Evolutionary conservation across 306 rosid species (phyloP).

Genomic region (Pyrus bretschneideri): DNA sequence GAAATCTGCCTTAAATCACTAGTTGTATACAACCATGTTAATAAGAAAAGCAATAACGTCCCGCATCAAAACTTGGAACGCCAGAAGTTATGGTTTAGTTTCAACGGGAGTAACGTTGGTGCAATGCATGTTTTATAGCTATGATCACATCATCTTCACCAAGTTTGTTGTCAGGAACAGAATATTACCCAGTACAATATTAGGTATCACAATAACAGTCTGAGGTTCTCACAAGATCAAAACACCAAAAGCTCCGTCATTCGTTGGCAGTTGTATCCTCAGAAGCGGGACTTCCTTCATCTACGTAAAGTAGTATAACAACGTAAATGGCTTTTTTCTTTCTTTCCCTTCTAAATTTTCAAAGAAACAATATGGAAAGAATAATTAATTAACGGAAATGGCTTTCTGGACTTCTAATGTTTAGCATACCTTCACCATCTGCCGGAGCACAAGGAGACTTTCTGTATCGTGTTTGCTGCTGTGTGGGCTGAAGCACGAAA

Average conservation of each 20-base stretch:
- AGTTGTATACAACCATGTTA: background rate
- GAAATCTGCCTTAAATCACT: background rate
- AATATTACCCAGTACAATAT: conserved; percentile 14
- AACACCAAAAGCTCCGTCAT: conserved; percentile 36
- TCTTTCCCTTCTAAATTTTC: background rate
- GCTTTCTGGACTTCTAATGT: background rate
- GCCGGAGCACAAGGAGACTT: conserved; percentile 89
- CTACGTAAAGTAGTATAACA: conserved; percentile 23
- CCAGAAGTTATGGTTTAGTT: background rate
- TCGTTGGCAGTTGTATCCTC: conserved; percentile 54
- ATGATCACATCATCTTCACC: conserved; percentile 9
- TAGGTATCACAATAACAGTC: conserved; percentile 34
- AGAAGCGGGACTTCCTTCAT: conserved; percentile 57
- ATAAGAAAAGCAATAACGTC: conserved; percentile 2
- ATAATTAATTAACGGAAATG: no score
- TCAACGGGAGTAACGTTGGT: conserved; percentile 7
- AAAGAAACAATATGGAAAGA: conserved; percentile 2
- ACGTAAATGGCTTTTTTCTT: background rate
- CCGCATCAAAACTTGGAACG: conserved; percentile 20
- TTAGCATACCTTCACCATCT: conserved; percentile 60
- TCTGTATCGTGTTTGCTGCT: conserved; percentile 91
- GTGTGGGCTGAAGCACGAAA: conserved; percentile 59
- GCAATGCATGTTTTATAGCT: conserved; percentile 3
- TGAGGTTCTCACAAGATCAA: conserved; percentile 26
- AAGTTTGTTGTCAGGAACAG: conserved; percentile 35